Conservation (phyloP, 2,329 filamentous ascomycete species). For the Claviceps pazoutovae region DNA sequence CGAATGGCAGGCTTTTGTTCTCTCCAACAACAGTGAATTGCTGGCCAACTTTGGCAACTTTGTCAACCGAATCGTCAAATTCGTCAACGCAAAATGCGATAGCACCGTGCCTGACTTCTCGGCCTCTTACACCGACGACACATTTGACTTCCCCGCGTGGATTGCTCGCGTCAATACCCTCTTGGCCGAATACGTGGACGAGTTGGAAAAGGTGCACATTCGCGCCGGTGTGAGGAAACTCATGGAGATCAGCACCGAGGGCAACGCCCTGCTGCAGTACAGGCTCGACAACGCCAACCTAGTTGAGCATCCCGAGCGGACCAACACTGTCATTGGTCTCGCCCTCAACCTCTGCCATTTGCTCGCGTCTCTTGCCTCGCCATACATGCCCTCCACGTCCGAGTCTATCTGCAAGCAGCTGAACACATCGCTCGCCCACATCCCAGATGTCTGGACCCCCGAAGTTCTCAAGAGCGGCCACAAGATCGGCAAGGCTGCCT, state of each 20-base stretch:
- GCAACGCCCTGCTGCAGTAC: conserved; percentile 37
- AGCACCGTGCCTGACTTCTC: conserved; percentile 51
- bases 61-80: conserved; percentile 61
- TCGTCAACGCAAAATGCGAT: conserved; percentile 62
- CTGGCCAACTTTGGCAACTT: conserved; percentile 63
- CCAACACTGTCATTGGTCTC: conserved; percentile 52
- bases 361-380: conserved; percentile 62
- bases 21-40: conserved; percentile 81
- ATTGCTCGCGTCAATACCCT: conserved; percentile 34
- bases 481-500: conserved; percentile 64
- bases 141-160: conserved; percentile 20
- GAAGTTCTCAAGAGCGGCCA: conserved; percentile 56
- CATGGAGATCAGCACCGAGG: conserved; percentile 49
- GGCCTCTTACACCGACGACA: conserved; percentile 42
- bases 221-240: conserved; percentile 51
- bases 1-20: conserved; percentile 73
- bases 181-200: conserved; percentile 51
- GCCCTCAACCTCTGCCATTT: conserved; percentile 75
- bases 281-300: conserved; percentile 42
- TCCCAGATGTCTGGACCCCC: conserved; percentile 49
- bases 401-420: conserved; percentile 67
- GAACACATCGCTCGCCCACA: conserved; percentile 30
- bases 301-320: conserved; percentile 38
- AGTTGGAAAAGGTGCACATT: conserved; percentile 59
- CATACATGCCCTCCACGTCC: conserved; percentile 74